Base-by-base conservation (phyloP, 1,284 basidiomycete species). In the Macrocybe sp. region DNA sequence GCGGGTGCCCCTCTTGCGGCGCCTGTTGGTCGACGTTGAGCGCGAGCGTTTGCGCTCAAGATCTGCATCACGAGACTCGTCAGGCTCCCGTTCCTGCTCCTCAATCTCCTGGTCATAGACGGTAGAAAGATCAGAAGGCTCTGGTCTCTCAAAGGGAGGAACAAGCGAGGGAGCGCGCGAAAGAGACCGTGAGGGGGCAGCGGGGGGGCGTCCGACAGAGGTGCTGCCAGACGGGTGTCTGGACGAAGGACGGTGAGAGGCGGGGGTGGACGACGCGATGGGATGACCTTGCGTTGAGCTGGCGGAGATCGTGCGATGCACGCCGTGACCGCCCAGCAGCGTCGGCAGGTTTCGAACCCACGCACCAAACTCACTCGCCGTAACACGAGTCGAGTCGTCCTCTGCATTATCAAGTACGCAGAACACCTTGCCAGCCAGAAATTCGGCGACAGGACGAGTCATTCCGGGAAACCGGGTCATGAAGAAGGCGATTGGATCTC, bases 401-500 rank as follows among this genome's bases (percentile, higher is more conserved):
- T 72, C 64, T 38, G 75, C 65, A 59, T 80, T 73, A 39, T 82
- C 73, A 34, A 92, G 80, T 55, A 95, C 79, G 65, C 87, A 92
- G 64, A 99, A 95, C 8, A 99, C 90, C 44, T 81, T 81, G 52
- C 81, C 79, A 47, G 92, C 84, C 43, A 99, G 78, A 64, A 92
- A 94, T 29, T 87, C 81, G 1, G 96, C 94, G 36, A 97, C 92
- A 48, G 78, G 77, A 40, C 76, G 74, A 11, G 92, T 93, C 81
- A 99, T 95, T 52, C 96, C 96, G 16, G 90, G 80, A 68, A 98
- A 98, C 45, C 93, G 85, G 52, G 82, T 75, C 73, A 92, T 81
- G 64, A 99, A 86, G 70, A 98, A 99, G 35, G 73, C 72, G 64
- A 89, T 75, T 28, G 92, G 93, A 55, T 90, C 81, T 48, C 78